A percentile compares a stretch with the other conserved stretches of the same genome.
These are phyloP conservation scores for Saturnispora halmiae DNA, from an alignment of 805 yeast species.

Conservation along the genomic window DNA sequence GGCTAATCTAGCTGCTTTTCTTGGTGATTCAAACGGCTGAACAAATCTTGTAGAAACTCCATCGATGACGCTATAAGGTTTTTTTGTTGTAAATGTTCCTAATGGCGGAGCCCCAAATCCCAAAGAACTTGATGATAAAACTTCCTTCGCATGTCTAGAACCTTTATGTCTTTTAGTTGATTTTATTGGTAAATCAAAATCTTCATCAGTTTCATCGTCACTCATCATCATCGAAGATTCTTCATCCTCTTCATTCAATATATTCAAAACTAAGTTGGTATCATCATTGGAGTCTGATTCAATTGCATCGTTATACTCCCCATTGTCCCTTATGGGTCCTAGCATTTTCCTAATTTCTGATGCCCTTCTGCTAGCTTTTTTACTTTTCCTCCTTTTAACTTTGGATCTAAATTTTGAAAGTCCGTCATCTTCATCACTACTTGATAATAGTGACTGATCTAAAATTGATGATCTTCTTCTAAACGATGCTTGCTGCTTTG, in stretches of 20 bases:
- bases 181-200: slow-evolving; percentile 68
- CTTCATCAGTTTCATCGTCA: slow-evolving; percentile 94
- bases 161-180: slow-evolving; percentile 50
- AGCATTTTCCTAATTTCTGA: slow-evolving; percentile 13
- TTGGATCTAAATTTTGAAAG: slow-evolving; percentile 8
- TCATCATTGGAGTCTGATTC: slow-evolving; percentile 13
- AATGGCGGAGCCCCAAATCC: slow-evolving; percentile 85
- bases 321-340: slow-evolving; percentile 9
- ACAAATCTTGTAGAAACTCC: slow-evolving; percentile 86
- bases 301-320: slow-evolving; percentile 4
- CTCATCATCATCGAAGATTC: slow-evolving; percentile 45
- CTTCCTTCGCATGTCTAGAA: slow-evolving; percentile 82
- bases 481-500: slow-evolving; percentile 14
- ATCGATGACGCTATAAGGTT: slow-evolving; percentile 90
- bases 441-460: slow-evolving; percentile 18
- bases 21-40: slow-evolving; percentile 32
- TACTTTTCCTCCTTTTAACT: slow-evolving; percentile 5
- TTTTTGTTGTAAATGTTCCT: slow-evolving; percentile 80
- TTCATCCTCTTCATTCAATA: slow-evolving; percentile 48
- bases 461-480: slow-evolving; percentile 42
- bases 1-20: slow-evolving; percentile 16
- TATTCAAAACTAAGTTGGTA: slow-evolving; percentile 12
- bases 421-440: slow-evolving; percentile 20
- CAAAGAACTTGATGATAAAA: slow-evolving; percentile 76
- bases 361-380: slow-evolving; percentile 3